Conservation (phyloP, 495 filamentous ascomycete genomes). For the Margaritispora aquatica region DNA sequence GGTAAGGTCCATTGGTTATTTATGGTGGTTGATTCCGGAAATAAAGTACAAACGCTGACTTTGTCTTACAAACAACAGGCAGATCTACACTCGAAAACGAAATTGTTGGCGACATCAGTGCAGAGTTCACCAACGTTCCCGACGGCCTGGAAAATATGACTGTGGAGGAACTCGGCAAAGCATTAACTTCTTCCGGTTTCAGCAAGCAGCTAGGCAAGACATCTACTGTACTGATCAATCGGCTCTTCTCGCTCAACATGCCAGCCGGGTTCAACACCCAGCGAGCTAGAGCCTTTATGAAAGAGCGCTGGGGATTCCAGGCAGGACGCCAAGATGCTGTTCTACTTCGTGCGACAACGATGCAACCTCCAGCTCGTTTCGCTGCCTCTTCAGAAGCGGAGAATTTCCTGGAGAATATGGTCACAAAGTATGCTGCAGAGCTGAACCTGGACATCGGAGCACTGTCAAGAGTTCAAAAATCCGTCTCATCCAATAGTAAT, state of each 20-base stretch:
- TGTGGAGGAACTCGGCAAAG: slow-evolving; percentile 84
- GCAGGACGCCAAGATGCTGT: slow-evolving; percentile 84
- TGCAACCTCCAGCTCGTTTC: slow-evolving; percentile 78
- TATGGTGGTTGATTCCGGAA: no score
- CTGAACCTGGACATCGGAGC: slow-evolving; percentile 78
- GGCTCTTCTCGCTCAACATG: slow-evolving; percentile 95
- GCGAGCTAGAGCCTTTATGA: slow-evolving; percentile 79
- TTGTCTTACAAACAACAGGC: slow-evolving; percentile 39
- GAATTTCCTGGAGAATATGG: slow-evolving; percentile 72
- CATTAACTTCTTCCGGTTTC: slow-evolving; percentile 92
- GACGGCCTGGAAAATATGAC: slow-evolving; percentile 98
- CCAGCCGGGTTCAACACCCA: slow-evolving; percentile 97
- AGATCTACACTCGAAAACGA: slow-evolving; percentile 95
- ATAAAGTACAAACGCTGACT: no score
- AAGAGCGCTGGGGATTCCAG: slow-evolving; percentile 82
- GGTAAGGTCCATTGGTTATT: not conserved
- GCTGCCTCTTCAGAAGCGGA: slow-evolving; percentile 83
- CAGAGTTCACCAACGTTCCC: slow-evolving; percentile 93
- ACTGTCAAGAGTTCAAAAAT: slow-evolving; percentile 59
- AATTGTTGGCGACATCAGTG: slow-evolving; percentile 86
- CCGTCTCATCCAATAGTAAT: slow-evolving; percentile 50
- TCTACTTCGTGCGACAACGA: slow-evolving; percentile 77
- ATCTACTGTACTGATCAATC: slow-evolving; percentile 80
- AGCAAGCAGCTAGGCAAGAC: slow-evolving; percentile 95
- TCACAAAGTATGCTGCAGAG: slow-evolving; percentile 78